Conservation (phyloP, 1,284 basidiomycete species). For the Volvariella surrecta region DNA sequence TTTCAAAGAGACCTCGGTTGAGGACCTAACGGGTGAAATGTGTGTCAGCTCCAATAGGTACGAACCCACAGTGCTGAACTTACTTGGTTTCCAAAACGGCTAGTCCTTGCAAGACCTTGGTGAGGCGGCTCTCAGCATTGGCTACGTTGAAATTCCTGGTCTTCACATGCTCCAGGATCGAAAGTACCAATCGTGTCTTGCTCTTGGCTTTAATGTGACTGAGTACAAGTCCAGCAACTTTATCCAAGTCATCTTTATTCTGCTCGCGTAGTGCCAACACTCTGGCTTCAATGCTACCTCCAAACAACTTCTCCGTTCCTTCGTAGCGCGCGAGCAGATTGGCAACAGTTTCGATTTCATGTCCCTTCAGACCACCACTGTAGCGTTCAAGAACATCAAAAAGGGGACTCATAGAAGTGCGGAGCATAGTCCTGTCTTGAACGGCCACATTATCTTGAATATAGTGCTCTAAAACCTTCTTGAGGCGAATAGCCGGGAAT, state of each 20-base stretch:
- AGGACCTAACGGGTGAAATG: slow-evolving; percentile 45
- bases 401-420: slow-evolving; percentile 64
- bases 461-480: slow-evolving; percentile 81
- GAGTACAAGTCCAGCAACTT: slow-evolving; percentile 81
- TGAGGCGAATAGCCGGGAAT: slow-evolving; percentile 81
- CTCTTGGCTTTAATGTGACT: slow-evolving; percentile 94
- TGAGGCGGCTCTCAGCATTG: slow-evolving; percentile 60
- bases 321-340: slow-evolving; percentile 69
- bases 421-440: slow-evolving; percentile 75
- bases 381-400: slow-evolving; percentile 80
- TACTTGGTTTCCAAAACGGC: slow-evolving; percentile 84
- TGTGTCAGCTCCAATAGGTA: too few species aligned
- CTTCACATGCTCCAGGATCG: slow-evolving; percentile 87
- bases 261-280: slow-evolving; percentile 88
- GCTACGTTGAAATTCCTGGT: slow-evolving; percentile 65
- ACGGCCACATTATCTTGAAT: slow-evolving; percentile 75
- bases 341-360: slow-evolving; percentile 77
- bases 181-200: slow-evolving; percentile 85
- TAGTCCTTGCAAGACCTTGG: slow-evolving; percentile 69
- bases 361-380: slow-evolving; percentile 76
- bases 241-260: slow-evolving; percentile 87
- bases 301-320: slow-evolving; percentile 88
- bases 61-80: slow-evolving; percentile 14
- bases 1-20: slow-evolving; percentile 86
- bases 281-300: slow-evolving; percentile 87